Evolutionary conservation across 1,284 basidiomycete species (phyloP).

Genomic region (Leccinum pallidistipes): DNA sequence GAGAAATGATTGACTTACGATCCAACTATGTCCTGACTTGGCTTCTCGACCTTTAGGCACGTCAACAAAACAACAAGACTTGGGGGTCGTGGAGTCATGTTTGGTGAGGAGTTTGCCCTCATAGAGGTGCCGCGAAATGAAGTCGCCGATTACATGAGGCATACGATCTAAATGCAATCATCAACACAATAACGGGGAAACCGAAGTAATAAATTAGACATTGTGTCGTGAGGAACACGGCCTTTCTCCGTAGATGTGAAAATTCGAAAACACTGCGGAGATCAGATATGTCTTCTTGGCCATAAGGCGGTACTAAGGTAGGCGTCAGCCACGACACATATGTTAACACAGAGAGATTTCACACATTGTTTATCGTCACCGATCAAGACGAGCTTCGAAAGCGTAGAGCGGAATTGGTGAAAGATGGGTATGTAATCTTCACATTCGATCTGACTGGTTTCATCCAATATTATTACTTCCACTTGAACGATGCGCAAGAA

Average conservation of each 20-base stretch:
- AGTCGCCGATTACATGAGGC: conserved; percentile 47
- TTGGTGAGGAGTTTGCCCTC: conserved; percentile 24
- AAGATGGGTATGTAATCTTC: conserved; percentile 60
- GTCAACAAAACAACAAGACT: conserved; percentile 33
- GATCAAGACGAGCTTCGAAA: conserved; percentile 71
- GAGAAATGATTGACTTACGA: conserved; percentile 17
- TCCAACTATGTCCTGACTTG: conserved; percentile 30
- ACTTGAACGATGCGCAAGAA: conserved; percentile 46
- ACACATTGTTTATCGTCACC: conserved; percentile 78
- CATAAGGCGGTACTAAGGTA: conserved; percentile 48
- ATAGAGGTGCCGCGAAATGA: conserved; percentile 50
- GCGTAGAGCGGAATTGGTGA: conserved; percentile 38
- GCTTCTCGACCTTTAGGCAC: conserved; percentile 29
- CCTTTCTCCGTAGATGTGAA: conserved; percentile 35
- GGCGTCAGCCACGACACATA: conserved; percentile 1
- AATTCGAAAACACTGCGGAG: conserved; percentile 50
- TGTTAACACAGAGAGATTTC: conserved; percentile 20
- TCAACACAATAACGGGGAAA: not conserved
- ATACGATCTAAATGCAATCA: conserved; percentile 44
- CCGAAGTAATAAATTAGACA: conserved; percentile 35
- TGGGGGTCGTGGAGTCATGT: conserved; percentile 9
- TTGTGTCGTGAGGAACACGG: conserved; percentile 42
- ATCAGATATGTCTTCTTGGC: conserved; percentile 41
- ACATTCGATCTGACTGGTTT: conserved; percentile 66
- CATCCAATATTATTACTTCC: conserved; percentile 55